Base-by-base conservation (phyloP, 2,329 filamentous ascomycete species). In the Grosmannia huntii region DNA sequence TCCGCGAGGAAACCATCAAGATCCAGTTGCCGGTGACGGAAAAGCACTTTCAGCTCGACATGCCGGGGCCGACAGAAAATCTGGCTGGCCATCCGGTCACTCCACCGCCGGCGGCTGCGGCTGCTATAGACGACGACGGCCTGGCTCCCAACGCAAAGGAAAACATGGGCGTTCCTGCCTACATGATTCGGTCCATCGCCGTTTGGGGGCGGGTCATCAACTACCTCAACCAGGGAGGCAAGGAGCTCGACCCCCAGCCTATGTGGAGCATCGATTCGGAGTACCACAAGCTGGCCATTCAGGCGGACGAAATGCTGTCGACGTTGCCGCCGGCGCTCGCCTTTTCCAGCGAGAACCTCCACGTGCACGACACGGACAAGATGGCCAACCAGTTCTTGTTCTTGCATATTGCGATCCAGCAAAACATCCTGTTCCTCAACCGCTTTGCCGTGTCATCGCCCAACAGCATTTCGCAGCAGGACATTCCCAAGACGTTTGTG, bases 141-240 rank as follows among this genome's bases (percentile, higher is more conserved):
- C 82, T 86, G 61, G 69, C 84, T 21, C 78, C 78, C 27, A 80
- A 89, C 63, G 78, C 86, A 1, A 84, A 80, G 65, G 84, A 88
- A 9, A 96, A 96, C 67, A 95, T 97, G 90, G 94, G 92, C 2
- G 90, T 95, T 5, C 87, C 90, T 1, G 90, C 92, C 12, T 96
- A 95, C 70, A 87, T 94, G 66, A 87, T 97, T 61, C 84, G 89
- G 23, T 79, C 86, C 2, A 88, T 97, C 61, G 84, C 90, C 2
- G 76, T 96, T 36, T 97, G 92, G 91, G 94, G 94, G 5, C 84
- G 85, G 54, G 85, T 96, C 54, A 87, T 96, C 65, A 86, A 86
- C 61, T 96, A 96, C 68, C 76, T 96, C 61, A 96, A 96, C 68
- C 82, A 96, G 59, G 91, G 91, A 27, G 91, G 90, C 1, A 91